A percentile compares a stretch with the other conserved stretches of the same genome.
phyloP scores from a whole-genome alignment of 805 yeast species.

The Saccharomycopsis sp. region DNA sequence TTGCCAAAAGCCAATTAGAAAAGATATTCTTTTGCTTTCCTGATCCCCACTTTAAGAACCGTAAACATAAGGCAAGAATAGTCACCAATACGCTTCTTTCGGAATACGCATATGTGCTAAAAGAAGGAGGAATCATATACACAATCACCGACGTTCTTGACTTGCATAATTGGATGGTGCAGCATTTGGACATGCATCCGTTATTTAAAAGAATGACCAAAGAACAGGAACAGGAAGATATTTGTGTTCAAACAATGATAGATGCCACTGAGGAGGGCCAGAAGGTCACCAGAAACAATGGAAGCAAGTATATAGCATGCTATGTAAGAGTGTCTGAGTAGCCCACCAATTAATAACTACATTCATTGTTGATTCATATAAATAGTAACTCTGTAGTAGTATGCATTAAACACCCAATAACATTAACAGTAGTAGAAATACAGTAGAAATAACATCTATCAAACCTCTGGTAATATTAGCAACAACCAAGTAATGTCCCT shows the following conservation, averaged over 20 bases:
- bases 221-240: conserved; percentile 76
- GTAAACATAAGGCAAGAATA: conserved; percentile 96
- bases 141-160: conserved; percentile 96
- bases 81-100: conserved; percentile 81
- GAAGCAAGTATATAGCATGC: conserved; percentile 84
- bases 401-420: no score
- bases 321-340: conserved; percentile 66
- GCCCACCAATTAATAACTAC: conserved; percentile 38
- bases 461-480: no score
- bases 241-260: conserved; percentile 81
- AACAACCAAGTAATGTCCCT: no score
- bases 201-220: conserved; percentile 71
- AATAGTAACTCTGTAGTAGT: no score
- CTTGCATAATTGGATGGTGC: conserved; percentile 93
- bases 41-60: conserved; percentile 97
- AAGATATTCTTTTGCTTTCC: conserved; percentile 98
- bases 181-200: conserved; percentile 86
- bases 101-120: conserved; percentile 87
- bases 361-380: no score
- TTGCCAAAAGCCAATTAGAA: conserved; percentile 69
- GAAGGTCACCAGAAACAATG: conserved; percentile 87
- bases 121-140: conserved; percentile 81
- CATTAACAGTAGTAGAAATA: no score
- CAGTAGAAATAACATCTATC: no score
- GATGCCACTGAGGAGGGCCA: conserved; percentile 97